Percentiles rank a stretch among this genome's conserved stretches.
phyloP scores from a whole-genome alignment of 306 rosid species.

The Vachellia pachyceras region DNA sequence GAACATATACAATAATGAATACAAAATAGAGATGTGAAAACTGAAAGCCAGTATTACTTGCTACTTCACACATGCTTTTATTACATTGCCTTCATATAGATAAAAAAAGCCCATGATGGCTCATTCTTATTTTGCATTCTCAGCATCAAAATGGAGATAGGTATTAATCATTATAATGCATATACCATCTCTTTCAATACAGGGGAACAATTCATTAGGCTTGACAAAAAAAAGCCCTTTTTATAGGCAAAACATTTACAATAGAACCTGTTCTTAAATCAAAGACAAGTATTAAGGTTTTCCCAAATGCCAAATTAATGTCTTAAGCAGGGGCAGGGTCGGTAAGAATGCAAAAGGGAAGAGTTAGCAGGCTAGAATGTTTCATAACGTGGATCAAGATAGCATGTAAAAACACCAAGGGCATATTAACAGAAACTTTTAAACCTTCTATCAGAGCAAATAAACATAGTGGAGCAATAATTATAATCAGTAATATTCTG shows the following conservation, averaged over 20 bases:
- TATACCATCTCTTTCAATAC: background rate
- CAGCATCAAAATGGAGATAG: background rate
- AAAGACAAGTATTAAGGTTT: background rate
- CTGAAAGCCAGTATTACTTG: background rate
- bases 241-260: background rate
- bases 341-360: conserved; percentile 1
- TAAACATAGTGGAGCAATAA: background rate
- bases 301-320: background rate
- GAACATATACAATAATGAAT: background rate
- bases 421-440: background rate
- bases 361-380: background rate
- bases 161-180: background rate
- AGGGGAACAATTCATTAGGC: background rate
- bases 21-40: background rate
- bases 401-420: background rate
- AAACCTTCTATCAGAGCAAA: background rate
- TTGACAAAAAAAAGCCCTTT: background rate
- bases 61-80: background rate
- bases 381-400: background rate
- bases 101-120: background rate
- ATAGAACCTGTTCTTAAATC: background rate
- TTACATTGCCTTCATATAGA: background rate
- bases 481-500: background rate
- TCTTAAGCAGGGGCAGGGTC: background rate
- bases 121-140: background rate